A percentile compares a stretch with the other conserved stretches of the same genome.
Conservation (phyloP, 345 rosid genomes). For the Syzygium grande region DNA sequence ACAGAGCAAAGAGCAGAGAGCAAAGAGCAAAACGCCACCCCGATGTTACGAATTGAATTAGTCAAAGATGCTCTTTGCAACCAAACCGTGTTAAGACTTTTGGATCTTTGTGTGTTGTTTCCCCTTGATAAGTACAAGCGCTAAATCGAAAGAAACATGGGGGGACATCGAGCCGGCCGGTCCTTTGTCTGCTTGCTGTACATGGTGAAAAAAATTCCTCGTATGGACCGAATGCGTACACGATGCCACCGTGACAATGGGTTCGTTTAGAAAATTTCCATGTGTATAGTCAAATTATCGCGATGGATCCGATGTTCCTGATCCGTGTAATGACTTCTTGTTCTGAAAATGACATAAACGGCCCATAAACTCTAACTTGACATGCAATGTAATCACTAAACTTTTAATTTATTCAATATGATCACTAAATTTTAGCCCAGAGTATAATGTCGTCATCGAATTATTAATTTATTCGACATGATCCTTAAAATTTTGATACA, state of each 20-base stretch:
- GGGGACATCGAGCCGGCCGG: background rate
- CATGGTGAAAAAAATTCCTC: accelerated
- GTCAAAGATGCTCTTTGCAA: background rate
- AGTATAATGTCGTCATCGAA: too few relatives aligned
- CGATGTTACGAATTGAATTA: background rate
- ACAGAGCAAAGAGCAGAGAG: background rate
- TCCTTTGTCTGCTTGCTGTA: background rate
- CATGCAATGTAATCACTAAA: too few relatives aligned
- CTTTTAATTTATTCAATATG: too few relatives aligned
- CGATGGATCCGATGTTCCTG: background rate
- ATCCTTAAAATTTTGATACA: too few relatives aligned
- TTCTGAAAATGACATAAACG: too few relatives aligned
- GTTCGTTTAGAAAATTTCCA: background rate
- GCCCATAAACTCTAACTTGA: too few relatives aligned
- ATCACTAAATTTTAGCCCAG: too few relatives aligned
- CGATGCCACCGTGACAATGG: too few relatives aligned
- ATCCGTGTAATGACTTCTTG: background rate
- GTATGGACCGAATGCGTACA: background rate
- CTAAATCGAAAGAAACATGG: background rate
- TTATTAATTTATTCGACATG: too few relatives aligned
- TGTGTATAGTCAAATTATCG: background rate
- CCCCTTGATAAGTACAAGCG: background rate
- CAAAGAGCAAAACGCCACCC: background rate
- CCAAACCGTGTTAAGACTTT: too few relatives aligned
- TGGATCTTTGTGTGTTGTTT: background rate